Conservation (phyloP, 768 basidiomycete genomes). For the Polyporus arcularius region DNA sequence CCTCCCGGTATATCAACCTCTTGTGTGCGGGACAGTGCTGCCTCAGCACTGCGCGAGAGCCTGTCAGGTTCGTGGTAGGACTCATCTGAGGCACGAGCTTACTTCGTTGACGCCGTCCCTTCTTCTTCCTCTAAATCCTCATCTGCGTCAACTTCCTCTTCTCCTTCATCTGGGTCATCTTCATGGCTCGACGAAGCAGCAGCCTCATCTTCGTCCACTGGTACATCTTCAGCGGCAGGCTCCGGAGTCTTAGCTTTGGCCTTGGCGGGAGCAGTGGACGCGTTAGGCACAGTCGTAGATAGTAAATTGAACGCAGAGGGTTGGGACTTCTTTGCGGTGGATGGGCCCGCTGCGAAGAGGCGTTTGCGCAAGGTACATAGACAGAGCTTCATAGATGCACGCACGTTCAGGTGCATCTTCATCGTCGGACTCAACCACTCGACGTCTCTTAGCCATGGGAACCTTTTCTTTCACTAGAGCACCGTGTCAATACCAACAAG, state of each 20-base stretch:
- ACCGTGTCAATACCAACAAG: neutral
- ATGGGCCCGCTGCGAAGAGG: constrained; percentile 11
- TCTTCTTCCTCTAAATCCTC: constrained; percentile 45
- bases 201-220: constrained; percentile 10
- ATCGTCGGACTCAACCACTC: constrained; percentile 37
- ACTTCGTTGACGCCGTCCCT: constrained; percentile 69
- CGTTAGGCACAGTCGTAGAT: neutral
- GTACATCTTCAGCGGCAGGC: constrained; percentile 29
- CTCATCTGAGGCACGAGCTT: constrained; percentile 14
- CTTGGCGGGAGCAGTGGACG: too few species aligned
- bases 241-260: constrained; percentile 1
- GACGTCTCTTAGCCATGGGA: constrained; percentile 33
- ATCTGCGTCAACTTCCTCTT: constrained; percentile 31
- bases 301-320: neutral
- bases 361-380: neutral
- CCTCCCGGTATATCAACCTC: constrained; percentile 80
- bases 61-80: neutral
- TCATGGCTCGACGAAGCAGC: constrained; percentile 24
- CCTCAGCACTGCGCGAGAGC: constrained; percentile 56
- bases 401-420: constrained; percentile 25
- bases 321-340: neutral
- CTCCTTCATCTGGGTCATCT: constrained; percentile 35
- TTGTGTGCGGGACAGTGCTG: constrained; percentile 55
- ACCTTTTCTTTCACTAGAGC: constrained; percentile 3
- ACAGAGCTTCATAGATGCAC: neutral